Evolutionary conservation across 1,284 basidiomycete species (phyloP), one percentile per base, ranked within the genome.

Genomic region (Veloboletus limbatus): DNA sequence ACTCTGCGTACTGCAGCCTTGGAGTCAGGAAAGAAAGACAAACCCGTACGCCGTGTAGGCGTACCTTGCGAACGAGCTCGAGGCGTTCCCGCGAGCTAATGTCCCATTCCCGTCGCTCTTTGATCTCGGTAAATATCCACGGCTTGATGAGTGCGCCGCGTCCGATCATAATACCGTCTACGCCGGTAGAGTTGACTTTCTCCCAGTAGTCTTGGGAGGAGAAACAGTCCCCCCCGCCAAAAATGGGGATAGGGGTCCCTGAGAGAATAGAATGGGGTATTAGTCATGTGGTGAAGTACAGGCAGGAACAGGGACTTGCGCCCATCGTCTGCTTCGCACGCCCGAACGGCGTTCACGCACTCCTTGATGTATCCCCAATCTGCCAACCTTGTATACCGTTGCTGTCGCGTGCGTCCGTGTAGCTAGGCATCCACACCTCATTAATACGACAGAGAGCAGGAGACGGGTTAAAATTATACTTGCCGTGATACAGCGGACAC

Each of bases 101-200:
- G 61, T 98, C 95, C 95, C 95, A 97, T 60, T 96, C 92, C 39
- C 90, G 69, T 25, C 75, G 76, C 63, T 98, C 95, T 62, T 94
- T 89, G 63, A 98, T 85, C 69, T 99, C 96, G 2, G 94, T 97
- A 68, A 97, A 97, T 48, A 95, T 85, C 92, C 92, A 95, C 1
- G 92, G 88, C 65, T 98, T 98, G 70, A 98, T 97, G 47, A 98
- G 74, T 0, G 94, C 96, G 0, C 96, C 96, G 21, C 96, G 77
- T 1, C 86, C 96, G 32, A 98, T 78, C 96, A 98, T 98, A 42
- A 97, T 77, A 6, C 95, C 95, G 62, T 98, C 95, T 0, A 97
- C 93, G 10, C 88, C 86, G 17, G 81, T 85, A 8, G 72, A 65
- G 46, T 92, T 84, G 41, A 94, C 77, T 50, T 84, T 82, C 30